Evolutionary conservation across 352 stramenopile species (phyloP).

Genomic region (Pythium vanterpoolii): DNA sequence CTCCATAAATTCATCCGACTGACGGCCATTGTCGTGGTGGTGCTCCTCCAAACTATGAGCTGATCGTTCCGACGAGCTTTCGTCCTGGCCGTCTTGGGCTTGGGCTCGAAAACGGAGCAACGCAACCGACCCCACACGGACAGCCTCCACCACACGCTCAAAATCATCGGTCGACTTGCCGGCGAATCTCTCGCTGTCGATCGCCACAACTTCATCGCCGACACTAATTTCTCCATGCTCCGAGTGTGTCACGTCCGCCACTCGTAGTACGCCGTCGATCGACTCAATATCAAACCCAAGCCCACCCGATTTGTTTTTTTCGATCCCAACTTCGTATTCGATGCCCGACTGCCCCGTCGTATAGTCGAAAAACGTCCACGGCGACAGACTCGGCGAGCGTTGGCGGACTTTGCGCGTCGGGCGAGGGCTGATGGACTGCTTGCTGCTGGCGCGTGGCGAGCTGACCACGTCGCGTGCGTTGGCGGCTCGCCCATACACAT

Average conservation of each 20-base stretch:
- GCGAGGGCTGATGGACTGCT: slow-evolving; percentile 6
- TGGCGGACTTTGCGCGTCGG: neutral
- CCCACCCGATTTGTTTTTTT: slow-evolving; percentile 36
- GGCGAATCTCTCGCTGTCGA: slow-evolving; percentile 55
- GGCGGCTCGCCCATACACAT: slow-evolving; percentile 58
- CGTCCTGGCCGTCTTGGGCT: slow-evolving; percentile 16
- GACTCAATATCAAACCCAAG: slow-evolving; percentile 47
- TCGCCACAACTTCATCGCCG: slow-evolving; percentile 58
- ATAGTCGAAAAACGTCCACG: slow-evolving; percentile 77
- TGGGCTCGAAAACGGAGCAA: slow-evolving; percentile 51
- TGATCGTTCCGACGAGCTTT: neutral
- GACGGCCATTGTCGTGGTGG: neutral
- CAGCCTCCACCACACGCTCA: slow-evolving; percentile 26
- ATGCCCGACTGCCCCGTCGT: slow-evolving; percentile 54
- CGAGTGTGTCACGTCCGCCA: slow-evolving; percentile 30
- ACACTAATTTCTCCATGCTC: slow-evolving; percentile 9
- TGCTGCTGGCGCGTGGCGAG: slow-evolving; percentile 31
- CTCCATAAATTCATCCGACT: slow-evolving; percentile 3
- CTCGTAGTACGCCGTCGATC: slow-evolving; percentile 13
- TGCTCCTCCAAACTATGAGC: neutral
- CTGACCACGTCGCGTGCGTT: slow-evolving; percentile 54
- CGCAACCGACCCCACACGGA: slow-evolving; percentile 31
- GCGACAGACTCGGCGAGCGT: slow-evolving; percentile 48
- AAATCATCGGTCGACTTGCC: slow-evolving; percentile 38
- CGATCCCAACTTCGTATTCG: slow-evolving; percentile 62